These are phyloP conservation scores for Stachybotrys echinatus DNA, from an alignment of 2,329 filamentous ascomycete genomes.

Conservation along the genomic window DNA sequence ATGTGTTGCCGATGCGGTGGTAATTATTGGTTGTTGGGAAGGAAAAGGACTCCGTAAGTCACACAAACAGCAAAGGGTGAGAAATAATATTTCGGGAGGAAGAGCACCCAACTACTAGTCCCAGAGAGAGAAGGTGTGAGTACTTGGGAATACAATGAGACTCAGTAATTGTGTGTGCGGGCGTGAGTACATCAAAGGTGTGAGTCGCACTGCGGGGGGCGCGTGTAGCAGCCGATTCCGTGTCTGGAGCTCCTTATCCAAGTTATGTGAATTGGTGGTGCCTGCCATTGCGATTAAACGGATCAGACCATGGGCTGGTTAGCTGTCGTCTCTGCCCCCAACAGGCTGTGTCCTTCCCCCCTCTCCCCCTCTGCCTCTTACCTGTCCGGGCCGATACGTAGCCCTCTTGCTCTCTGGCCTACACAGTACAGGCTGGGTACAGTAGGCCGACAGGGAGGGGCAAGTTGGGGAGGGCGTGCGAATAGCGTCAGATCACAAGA, in stretches of 20 bases:
- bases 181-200: slow-evolving; percentile 7
- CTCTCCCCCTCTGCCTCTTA: background rate
- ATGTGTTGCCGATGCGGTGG: background rate
- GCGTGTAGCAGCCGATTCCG: slow-evolving; percentile 13
- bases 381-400: background rate
- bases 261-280: slow-evolving; percentile 19
- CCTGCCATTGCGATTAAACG: slow-evolving; percentile 19
- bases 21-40: background rate
- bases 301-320: background rate
- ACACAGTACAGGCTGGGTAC: too few species aligned
- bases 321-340: background rate
- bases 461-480: background rate
- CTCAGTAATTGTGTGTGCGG: background rate
- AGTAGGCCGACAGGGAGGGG: background rate
- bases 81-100: slow-evolving; percentile 35
- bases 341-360: background rate
- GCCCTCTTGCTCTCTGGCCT: background rate
- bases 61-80: slow-evolving; percentile 23
- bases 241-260: slow-evolving; percentile 12
- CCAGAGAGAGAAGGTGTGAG: background rate
- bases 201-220: slow-evolving; percentile 21
- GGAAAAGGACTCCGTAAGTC: slow-evolving; percentile 12
- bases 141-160: background rate
- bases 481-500: background rate
- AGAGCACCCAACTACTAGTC: background rate